These are phyloP conservation scores for Penicillium diatomitis DNA, from an alignment of 495 filamentous ascomycete species.

Conservation along the genomic window DNA sequence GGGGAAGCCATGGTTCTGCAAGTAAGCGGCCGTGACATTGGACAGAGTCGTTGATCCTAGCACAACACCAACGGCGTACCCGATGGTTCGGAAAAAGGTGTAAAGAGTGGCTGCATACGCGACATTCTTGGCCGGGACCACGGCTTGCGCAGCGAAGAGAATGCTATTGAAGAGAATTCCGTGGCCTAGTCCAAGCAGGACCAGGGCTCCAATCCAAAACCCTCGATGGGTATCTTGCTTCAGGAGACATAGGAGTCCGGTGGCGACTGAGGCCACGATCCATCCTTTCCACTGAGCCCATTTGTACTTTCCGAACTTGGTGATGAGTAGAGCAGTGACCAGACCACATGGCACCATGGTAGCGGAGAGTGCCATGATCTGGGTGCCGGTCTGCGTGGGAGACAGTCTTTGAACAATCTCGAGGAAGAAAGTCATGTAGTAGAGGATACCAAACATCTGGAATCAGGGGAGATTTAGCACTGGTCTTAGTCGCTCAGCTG, in stretches of 20 bases:
- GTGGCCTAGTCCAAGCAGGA: not conserved
- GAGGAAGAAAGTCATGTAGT: not conserved
- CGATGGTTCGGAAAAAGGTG: not conserved
- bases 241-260: not conserved
- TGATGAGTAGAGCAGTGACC: not conserved
- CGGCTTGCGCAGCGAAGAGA: not conserved
- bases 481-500: not conserved
- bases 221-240: not conserved
- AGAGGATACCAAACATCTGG: not conserved
- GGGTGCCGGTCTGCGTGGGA: not conserved
- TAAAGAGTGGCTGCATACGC: not conserved
- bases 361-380: not conserved
- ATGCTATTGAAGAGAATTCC: constrained; percentile 1
- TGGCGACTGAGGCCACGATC: not conserved
- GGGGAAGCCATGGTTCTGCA: not conserved
- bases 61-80: not conserved
- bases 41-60: not conserved
- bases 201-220: not conserved
- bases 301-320: constrained; percentile 1
- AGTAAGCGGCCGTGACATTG: not conserved
- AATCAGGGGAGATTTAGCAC: not conserved
- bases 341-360: constrained; percentile 1
- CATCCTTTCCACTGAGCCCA: constrained; percentile 1
- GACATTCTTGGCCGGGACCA: not conserved
- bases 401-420: not conserved